These are phyloP conservation scores for Thraustochytrium sp. DNA, from an alignment of 352 stramenopile genomes.

Conservation along the genomic window DNA sequence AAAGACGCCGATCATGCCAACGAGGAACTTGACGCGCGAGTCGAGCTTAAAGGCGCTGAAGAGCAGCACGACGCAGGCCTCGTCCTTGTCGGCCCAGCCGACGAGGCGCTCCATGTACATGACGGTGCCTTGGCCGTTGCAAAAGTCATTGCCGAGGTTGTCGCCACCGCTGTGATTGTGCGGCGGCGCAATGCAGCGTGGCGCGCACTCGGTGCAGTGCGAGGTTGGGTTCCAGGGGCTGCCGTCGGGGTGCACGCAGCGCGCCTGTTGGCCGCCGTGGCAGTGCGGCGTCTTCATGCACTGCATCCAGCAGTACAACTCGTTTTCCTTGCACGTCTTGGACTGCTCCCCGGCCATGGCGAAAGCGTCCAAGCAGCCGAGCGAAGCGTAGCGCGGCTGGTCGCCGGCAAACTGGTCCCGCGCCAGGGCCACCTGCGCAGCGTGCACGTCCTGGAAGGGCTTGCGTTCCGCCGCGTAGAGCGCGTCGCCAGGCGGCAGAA, in stretches of 20 bases:
- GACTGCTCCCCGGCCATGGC: not conserved
- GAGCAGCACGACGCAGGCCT: slow-evolving; percentile 30
- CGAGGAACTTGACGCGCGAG: slow-evolving; percentile 23
- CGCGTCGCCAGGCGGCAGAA: not conserved
- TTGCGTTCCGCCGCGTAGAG: not conserved
- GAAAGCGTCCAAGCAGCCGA: not conserved
- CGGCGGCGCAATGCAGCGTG: not conserved
- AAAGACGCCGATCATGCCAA: slow-evolving; percentile 3
- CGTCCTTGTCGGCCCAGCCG: not conserved
- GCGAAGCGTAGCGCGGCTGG: not conserved
- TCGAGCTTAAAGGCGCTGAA: not conserved
- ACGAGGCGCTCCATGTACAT: slow-evolving; percentile 42
- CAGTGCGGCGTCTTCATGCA: not conserved
- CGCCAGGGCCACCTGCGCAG: not conserved
- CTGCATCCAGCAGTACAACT: slow-evolving; percentile 39
- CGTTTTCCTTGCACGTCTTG: not conserved
- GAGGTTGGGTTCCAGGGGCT: not conserved
- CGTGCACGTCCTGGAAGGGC: not conserved
- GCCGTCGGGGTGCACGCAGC: slow-evolving; percentile 3
- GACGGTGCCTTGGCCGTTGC: slow-evolving; percentile 14
- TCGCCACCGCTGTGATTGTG: not conserved
- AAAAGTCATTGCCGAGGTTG: slow-evolving; percentile 3
- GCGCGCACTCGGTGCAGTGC: not conserved
- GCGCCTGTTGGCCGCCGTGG: not conserved
- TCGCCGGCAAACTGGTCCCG: not conserved